phyloP scores from a whole-genome alignment of 1,139 yeast genomes.

The Tardiomyces blankii region DNA sequence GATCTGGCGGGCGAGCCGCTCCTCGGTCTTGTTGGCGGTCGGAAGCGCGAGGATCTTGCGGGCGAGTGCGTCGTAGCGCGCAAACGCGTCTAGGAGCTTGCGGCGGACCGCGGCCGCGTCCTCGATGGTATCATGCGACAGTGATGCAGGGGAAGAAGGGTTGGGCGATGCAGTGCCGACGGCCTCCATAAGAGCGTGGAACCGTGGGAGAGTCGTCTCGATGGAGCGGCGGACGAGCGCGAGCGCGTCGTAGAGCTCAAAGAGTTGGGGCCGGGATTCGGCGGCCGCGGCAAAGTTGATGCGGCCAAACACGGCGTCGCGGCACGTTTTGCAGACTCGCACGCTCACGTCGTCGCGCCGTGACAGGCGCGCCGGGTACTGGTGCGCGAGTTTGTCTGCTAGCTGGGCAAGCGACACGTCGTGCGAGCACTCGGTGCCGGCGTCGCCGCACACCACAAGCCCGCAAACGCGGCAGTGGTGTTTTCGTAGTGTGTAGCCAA shows the following conservation, averaged over 20 bases:
- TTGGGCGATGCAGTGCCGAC: conserved; percentile 16
- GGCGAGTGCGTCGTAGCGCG: conserved; percentile 34
- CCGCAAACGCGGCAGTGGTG: conserved; percentile 92
- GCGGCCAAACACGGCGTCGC: conserved; percentile 46
- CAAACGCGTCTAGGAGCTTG: conserved; percentile 33
- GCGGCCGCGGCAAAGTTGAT: conserved; percentile 33
- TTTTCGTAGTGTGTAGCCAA: conserved; percentile 52
- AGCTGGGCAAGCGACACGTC: conserved; percentile 50
- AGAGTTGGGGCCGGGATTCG: conserved; percentile 15
- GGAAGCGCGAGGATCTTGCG: conserved; percentile 27
- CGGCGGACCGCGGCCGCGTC: conserved; percentile 33
- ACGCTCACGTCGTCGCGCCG: conserved; percentile 21
- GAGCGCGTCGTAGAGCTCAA: conserved; percentile 26
- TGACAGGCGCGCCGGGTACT: conserved; percentile 2
- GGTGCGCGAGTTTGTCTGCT: conserved; percentile 26
- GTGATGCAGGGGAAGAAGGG: too few relatives aligned
- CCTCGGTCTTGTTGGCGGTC: conserved; percentile 28
- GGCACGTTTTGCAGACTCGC: conserved; percentile 62
- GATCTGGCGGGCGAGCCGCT: conserved; percentile 35
- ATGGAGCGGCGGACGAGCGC: conserved; percentile 28
- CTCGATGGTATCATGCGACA: conserved; percentile 18
- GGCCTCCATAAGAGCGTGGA: conserved; percentile 28
- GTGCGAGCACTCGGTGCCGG: conserved; percentile 53
- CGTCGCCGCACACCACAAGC: conserved; percentile 63
- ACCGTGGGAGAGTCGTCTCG: conserved; percentile 30